phyloP scores from a whole-genome alignment of 495 filamentous ascomycete species.

The Hamigera avellanea region DNA sequence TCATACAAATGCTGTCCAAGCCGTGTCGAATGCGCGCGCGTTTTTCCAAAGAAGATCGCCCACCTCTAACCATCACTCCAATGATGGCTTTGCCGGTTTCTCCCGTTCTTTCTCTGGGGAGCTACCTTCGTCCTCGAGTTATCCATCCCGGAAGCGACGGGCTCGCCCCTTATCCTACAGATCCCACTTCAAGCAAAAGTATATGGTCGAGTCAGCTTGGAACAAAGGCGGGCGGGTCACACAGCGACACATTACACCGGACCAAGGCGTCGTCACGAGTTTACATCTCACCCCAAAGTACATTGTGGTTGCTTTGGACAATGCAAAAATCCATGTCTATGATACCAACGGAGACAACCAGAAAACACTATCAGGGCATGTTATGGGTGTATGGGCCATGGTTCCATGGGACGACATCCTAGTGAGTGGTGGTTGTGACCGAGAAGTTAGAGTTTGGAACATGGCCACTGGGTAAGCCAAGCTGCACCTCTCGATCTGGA shows the following conservation, averaged over 20 bases:
- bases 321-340: slow-evolving; percentile 97
- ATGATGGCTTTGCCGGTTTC: slow-evolving; percentile 16
- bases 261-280: slow-evolving; percentile 93
- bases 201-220: slow-evolving; percentile 96
- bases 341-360: slow-evolving; percentile 80
- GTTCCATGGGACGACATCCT: slow-evolving; percentile 94
- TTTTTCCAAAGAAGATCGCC: slow-evolving; percentile 16
- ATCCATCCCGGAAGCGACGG: slow-evolving; percentile 22
- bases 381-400: slow-evolving; percentile 99
- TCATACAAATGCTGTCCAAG: slow-evolving; percentile 15
- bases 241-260: slow-evolving; percentile 77
- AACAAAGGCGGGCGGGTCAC: slow-evolving; percentile 73
- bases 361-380: slow-evolving; percentile 84
- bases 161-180: slow-evolving; percentile 60
- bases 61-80: slow-evolving; percentile 15
- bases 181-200: slow-evolving; percentile 94
- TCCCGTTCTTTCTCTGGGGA: slow-evolving; percentile 26
- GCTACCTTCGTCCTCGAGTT: slow-evolving; percentile 20
- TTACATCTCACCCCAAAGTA: slow-evolving; percentile 90
- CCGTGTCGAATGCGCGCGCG: slow-evolving; percentile 9
- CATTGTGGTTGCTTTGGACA: slow-evolving; percentile 94
- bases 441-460: slow-evolving; percentile 96
- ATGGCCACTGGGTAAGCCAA: slow-evolving; percentile 91
- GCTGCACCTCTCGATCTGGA: neutral
- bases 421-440: slow-evolving; percentile 92